These are phyloP conservation scores for Cenchrus purpureus DNA, from an alignment of 176 grass and related monocot species.

Conservation along the genomic window DNA sequence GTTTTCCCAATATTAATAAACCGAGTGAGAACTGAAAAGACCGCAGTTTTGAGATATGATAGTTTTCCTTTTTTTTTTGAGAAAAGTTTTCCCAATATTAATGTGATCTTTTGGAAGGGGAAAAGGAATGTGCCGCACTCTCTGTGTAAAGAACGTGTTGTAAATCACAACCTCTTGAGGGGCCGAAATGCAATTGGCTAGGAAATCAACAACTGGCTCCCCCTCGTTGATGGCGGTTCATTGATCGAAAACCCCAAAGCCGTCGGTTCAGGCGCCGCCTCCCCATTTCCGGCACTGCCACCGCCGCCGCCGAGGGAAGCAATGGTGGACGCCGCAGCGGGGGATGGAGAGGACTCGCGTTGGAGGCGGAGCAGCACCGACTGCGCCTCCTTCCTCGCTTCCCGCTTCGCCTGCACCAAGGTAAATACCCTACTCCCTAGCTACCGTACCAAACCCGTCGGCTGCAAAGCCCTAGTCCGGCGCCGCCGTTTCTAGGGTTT, in stretches of 20 bases:
- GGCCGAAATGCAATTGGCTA: background rate
- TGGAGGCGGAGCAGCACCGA: constrained; percentile 38
- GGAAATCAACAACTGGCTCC: background rate
- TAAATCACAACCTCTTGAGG: background rate
- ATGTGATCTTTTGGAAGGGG: background rate
- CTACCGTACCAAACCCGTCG: background rate
- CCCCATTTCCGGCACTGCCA: constrained; percentile 28
- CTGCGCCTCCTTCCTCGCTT: constrained; percentile 44
- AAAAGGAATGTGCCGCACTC: background rate
- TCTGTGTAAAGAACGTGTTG: background rate
- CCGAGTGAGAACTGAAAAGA: background rate
- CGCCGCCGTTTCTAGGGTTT: background rate
- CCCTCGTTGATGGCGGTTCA: background rate
- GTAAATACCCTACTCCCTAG: constrained; percentile 11
- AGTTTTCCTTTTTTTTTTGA: background rate
- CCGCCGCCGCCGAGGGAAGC: background rate
- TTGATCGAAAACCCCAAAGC: constrained; percentile 22
- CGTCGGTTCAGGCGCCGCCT: background rate
- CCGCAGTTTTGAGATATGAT: background rate
- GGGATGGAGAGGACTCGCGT: constrained; percentile 17
- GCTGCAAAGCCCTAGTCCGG: constrained; percentile 40
- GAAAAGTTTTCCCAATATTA: background rate
- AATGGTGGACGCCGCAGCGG: constrained; percentile 11
- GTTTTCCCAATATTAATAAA: too few relatives aligned
- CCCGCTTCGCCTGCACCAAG: constrained; percentile 45